A percentile compares a stretch with the other conserved stretches of the same genome.
Conservation (phyloP, 495 filamentous ascomycete genomes). For the Neurospora sp. region DNA sequence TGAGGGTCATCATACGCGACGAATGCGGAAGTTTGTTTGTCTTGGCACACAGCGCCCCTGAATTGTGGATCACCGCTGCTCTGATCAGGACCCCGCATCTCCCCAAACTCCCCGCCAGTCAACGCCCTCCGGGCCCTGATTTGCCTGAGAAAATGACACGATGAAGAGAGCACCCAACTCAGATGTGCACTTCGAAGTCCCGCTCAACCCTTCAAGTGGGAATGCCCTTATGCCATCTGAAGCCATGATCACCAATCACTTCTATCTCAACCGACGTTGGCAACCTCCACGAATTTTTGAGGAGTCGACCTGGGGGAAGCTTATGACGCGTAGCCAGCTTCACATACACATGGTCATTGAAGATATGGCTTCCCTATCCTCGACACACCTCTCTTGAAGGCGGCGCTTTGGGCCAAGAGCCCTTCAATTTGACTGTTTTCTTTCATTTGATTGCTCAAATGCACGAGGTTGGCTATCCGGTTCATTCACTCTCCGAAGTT, state of each 20-base stretch:
- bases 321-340: slow-evolving; percentile 14
- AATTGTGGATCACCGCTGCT: neutral
- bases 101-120: neutral
- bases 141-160: neutral
- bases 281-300: slow-evolving; percentile 1
- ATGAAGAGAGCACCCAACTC: slow-evolving; percentile 8
- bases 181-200: slow-evolving; percentile 15
- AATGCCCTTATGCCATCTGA: slow-evolving; percentile 14
- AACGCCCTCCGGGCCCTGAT: neutral
- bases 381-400: neutral
- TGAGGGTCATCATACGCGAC: neutral
- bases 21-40: neutral
- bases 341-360: slow-evolving; percentile 22
- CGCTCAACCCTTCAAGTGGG: slow-evolving; percentile 18
- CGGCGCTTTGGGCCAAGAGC: slow-evolving; percentile 8
- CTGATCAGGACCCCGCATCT: neutral
- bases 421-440: slow-evolving; percentile 23
- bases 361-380: slow-evolving; percentile 20
- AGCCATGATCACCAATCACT: slow-evolving; percentile 11
- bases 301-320: slow-evolving; percentile 1
- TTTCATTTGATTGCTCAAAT: slow-evolving; percentile 20
- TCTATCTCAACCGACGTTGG: slow-evolving; percentile 5
- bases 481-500: slow-evolving; percentile 25
- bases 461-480: slow-evolving; percentile 23
- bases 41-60: neutral